Evolutionary conservation across 495 filamentous ascomycete genomes (phyloP), one percentile per base, ranked within the genome.

Genomic region (Aspergillus wentii): DNA sequence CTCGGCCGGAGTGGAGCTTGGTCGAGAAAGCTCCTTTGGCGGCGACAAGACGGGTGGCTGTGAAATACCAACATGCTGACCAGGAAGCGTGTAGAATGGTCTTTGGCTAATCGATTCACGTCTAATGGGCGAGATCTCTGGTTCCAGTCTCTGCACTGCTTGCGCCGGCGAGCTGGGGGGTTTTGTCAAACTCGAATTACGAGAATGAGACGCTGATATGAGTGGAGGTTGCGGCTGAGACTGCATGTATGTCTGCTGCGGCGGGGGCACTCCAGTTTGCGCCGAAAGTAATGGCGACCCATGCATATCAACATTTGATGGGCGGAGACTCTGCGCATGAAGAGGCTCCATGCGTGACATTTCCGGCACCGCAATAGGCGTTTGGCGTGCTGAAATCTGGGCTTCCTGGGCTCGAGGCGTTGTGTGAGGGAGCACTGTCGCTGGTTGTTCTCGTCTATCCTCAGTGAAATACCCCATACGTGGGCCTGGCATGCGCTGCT

Each of bases 401-500:
- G 58, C 30, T 9, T 71, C 65, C 40, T 56, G 61, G 8, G 46
- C 28, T 29, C 56, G 55, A 10, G 57, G 35, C 13, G 48, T 42
- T 4, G 56, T 21, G 31, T 61, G 57, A 13, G 56, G 35, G 34
- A 64, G 37, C 19, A 62, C 39, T 5, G 45, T 39, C 17, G 57
- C 39, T 22, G 64, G 46, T 15, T 59, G 57, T 20, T 74, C 69
- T 3, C 71, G 68, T 11, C 67, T 43, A 13, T 71, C 65, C 1
- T 68, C 69, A 6, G 60, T 52, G 26, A 70, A 73, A 16, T 61
- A 69, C 11, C 69, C 69, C 17, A 64, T 37, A 6, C 58, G 59
- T n/a, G 68, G 68, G 19, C 68, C 68, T 28, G 48, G 48, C 18
- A 59, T 43, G 13, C 61, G 65, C 10, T 44, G 45, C 10, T 54